A percentile compares a stretch with the other conserved stretches of the same genome.
These are phyloP conservation scores for Haplosporangium sp. DNA, from an alignment of 371 early-diverging fungal genomes.

Conservation along the genomic window DNA sequence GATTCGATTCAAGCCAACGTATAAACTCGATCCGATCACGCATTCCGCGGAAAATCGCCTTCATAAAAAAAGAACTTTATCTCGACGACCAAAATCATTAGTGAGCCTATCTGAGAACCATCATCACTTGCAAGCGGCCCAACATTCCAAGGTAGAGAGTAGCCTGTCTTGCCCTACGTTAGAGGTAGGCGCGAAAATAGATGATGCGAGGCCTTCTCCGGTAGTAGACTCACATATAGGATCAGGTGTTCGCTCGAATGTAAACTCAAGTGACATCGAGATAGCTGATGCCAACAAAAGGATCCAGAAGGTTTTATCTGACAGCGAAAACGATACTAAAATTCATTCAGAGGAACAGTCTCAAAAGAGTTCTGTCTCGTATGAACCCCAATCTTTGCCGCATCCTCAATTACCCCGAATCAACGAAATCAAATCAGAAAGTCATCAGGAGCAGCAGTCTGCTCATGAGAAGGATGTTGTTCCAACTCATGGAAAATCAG, in stretches of 20 bases:
- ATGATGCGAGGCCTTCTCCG: background rate
- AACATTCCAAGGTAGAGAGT: background rate
- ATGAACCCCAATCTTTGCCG: slow-evolving; percentile 1
- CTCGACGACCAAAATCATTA: slow-evolving; percentile 29
- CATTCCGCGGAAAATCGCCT: slow-evolving; percentile 17
- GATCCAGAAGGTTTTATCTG: background rate
- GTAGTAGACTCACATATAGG: background rate
- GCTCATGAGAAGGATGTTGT: background rate
- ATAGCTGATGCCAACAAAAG: background rate
- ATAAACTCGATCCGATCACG: slow-evolving; percentile 79
- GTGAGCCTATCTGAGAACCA: slow-evolving; percentile 9
- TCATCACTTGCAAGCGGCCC: background rate
- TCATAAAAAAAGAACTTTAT: slow-evolving; percentile 8
- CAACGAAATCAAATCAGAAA: background rate
- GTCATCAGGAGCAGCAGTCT: background rate
- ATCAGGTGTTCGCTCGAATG: background rate
- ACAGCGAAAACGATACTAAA: background rate
- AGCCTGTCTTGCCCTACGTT: background rate
- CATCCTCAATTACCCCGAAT: slow-evolving; percentile 1
- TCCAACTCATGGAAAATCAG: background rate
- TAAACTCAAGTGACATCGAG: background rate
- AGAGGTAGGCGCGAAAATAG: background rate
- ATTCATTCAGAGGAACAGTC: background rate
- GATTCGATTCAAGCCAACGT: slow-evolving; percentile 89
- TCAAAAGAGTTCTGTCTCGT: background rate